phyloP scores from a whole-genome alignment of 225 moss, liverwort and hornwort genomes.

The Sphagnum tenellum region DNA sequence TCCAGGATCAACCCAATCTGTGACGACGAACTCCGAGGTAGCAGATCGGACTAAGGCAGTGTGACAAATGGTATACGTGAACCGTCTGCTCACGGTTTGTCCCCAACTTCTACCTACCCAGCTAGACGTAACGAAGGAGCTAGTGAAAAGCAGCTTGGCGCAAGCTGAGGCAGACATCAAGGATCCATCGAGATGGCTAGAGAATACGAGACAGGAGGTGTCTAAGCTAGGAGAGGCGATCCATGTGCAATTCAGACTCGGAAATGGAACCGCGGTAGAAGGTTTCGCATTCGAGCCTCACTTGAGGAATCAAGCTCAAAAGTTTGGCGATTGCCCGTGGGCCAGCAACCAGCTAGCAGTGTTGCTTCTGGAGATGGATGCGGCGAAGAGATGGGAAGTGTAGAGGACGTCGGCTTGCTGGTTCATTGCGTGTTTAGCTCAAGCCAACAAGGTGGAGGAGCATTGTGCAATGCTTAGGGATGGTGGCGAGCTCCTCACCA shows the following conservation, averaged over 20 bases:
- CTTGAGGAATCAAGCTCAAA: not conserved
- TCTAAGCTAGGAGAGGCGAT: not conserved
- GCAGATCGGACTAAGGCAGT: not conserved
- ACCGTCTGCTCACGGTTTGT: constrained; percentile 8
- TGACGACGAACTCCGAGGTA: too few relatives aligned
- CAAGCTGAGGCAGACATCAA: not conserved
- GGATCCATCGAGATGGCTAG: constrained; percentile 3
- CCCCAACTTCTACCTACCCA: constrained; percentile 11
- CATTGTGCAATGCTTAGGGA: constrained; percentile 10
- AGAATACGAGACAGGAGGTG: constrained; percentile 1
- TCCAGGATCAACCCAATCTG: too few relatives aligned
- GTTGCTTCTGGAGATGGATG: constrained; percentile 5
- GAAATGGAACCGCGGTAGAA: not conserved
- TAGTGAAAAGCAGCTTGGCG: not conserved
- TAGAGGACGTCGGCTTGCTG: constrained; percentile 1
- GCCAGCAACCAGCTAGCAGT: constrained; percentile 4
- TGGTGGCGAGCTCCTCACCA: constrained; percentile 6
- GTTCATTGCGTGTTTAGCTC: constrained; percentile 6
- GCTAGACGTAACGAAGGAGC: constrained; percentile 5
- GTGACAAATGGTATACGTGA: constrained; percentile 10
- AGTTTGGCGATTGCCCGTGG: too few relatives aligned
- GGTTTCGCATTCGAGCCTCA: not conserved
- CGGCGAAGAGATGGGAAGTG: constrained; percentile 4
- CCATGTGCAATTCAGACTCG: not conserved
- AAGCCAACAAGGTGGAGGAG: not conserved